A percentile compares a stretch with the other conserved stretches of the same genome.
Evolutionary conservation across 2,329 filamentous ascomycete genomes (phyloP).

Genomic region (Alternaria ventricosa): DNA sequence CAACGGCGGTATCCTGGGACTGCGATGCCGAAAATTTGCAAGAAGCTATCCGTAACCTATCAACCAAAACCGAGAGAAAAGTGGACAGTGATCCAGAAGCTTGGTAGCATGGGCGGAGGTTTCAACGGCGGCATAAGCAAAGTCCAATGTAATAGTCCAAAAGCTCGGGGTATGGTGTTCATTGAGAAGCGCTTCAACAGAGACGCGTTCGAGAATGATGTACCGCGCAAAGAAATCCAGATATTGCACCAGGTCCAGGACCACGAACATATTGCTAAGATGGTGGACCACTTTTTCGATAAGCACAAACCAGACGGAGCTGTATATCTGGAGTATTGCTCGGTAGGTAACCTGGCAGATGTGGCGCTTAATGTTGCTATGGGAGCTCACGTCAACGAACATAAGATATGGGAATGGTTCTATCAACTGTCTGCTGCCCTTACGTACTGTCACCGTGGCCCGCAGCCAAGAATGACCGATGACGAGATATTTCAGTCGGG

Average conservation of each 20-base stretch:
- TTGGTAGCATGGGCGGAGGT: slow-evolving; percentile 10
- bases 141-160: slow-evolving; percentile 5
- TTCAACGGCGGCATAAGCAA: slow-evolving; percentile 13
- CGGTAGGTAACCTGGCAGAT: slow-evolving; percentile 7
- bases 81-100: slow-evolving; percentile 1
- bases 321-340: slow-evolving; percentile 26
- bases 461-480: slow-evolving; percentile 4
- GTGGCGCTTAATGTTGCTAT: not conserved
- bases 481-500: slow-evolving; percentile 4
- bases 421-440: slow-evolving; percentile 15
- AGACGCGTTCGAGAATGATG: not conserved
- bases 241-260: slow-evolving; percentile 17
- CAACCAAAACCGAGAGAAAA: not conserved
- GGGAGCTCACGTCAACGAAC: slow-evolving; percentile 7
- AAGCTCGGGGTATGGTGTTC: slow-evolving; percentile 1
- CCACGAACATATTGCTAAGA: slow-evolving; percentile 11
- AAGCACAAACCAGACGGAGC: not conserved
- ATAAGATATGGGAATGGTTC: slow-evolving; percentile 25
- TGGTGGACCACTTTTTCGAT: slow-evolving; percentile 22
- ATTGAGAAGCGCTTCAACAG: slow-evolving; percentile 22
- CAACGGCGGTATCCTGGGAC: not conserved
- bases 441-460: slow-evolving; percentile 21
- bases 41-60: not conserved
- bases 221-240: slow-evolving; percentile 15
- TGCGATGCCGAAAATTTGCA: slow-evolving; percentile 3